Evolutionary conservation across 306 rosid genomes (phyloP).

Genomic region (Corylus americana): DNA sequence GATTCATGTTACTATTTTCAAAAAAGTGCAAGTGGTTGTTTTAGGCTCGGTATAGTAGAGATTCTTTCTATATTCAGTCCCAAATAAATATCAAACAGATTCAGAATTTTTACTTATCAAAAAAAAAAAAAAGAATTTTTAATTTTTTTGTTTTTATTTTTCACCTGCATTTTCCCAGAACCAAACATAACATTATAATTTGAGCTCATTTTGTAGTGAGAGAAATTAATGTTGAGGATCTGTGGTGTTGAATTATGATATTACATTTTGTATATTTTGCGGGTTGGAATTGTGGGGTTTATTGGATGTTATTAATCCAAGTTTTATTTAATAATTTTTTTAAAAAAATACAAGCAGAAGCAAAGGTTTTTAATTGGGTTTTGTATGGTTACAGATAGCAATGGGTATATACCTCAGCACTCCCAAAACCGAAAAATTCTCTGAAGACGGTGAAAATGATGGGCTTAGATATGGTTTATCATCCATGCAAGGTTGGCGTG

Average conservation of each 20-base stretch:
- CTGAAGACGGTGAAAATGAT: constrained; percentile 83
- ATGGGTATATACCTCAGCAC: constrained; percentile 95
- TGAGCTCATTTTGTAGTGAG: neutral
- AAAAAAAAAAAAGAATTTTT: too few species aligned
- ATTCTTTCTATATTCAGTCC: neutral
- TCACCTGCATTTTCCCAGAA: neutral
- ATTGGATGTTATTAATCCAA: neutral
- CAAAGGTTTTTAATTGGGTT: constrained; percentile 8
- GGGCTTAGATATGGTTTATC: constrained; percentile 80
- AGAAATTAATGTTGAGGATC: neutral
- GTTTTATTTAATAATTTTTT: neutral
- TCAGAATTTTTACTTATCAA: neutral
- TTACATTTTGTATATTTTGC: neutral
- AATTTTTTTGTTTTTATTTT: neutral
- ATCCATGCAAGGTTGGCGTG: constrained; percentile 99
- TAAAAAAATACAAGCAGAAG: neutral
- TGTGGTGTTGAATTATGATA: neutral
- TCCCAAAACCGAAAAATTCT: constrained; percentile 88
- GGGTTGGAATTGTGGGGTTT: neutral
- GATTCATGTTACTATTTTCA: neutral
- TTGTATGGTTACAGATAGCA: constrained; percentile 35
- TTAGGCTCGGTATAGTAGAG: neutral
- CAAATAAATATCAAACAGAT: neutral
- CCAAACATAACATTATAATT: neutral
- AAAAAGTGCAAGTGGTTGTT: neutral